Evolutionary conservation across 1,284 basidiomycete species (phyloP), one percentile per base, ranked within the genome.

Genomic region (Dichomitus squalens): DNA sequence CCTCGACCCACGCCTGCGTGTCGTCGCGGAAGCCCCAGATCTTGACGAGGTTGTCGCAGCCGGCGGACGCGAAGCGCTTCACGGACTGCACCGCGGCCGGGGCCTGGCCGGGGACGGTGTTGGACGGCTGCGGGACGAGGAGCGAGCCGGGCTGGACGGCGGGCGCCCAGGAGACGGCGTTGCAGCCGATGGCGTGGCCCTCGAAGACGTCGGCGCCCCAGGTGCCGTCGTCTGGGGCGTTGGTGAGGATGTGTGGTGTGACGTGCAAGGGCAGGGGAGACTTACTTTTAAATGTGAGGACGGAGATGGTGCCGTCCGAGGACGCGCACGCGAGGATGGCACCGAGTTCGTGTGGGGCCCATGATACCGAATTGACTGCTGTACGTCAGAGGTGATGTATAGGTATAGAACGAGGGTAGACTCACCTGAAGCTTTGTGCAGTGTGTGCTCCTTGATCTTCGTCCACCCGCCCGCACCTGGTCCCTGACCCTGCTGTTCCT

Each of bases 301-400:
- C 95, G 7, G 96, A 98, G 50, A 99, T 86, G 73, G 97, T 97
- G 63, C 96, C 96, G 72, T 99, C 96, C 2, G 95, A 97, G n/a
- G 93, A 96, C 1, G 96, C 96, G 69, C 96, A 99, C 1, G 95
- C 96, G 44, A 99, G 83, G 65, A 98, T 96, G 0, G 97, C 94
- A 53, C 97, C 96, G 12, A 98, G 85, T 72, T 98, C 96, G 67
- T 97, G 95, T 1, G 97, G 95, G 33, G 96, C 96, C 96, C 97
- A 99, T 0, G 95, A 93, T 36, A 99, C 92, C 0, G 96, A 96
- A 76, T 99, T 99, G 58, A 98, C 96, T 94, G 61, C 7, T 20
- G 0, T 14, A 11, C 14, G 34, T 66, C 29, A 58, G 44, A 33
- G n/a, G 1, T 9, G 23, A 16, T 11, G 36, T 7, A 21, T 7